Evolutionary conservation across 2,329 filamentous ascomycete genomes (phyloP).

Genomic region (Periconia sp.): DNA sequence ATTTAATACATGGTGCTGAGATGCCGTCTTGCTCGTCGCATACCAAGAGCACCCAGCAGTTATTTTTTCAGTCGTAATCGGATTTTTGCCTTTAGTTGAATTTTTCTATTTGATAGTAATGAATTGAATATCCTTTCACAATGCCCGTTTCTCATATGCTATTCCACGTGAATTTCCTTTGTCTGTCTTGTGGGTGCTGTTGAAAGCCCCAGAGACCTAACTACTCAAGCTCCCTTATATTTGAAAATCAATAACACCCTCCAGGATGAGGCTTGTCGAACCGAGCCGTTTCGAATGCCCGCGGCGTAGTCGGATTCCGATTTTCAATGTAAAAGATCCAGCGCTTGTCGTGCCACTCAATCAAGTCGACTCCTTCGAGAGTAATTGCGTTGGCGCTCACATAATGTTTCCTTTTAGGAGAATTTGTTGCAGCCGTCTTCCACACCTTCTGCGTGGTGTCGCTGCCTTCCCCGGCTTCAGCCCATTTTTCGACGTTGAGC

Average conservation of each 20-base stretch:
- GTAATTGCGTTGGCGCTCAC: constrained; percentile 39
- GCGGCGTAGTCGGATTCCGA: constrained; percentile 5
- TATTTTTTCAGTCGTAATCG: neutral
- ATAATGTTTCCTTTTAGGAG: constrained; percentile 25
- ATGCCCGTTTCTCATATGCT: neutral
- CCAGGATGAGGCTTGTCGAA: constrained; percentile 6
- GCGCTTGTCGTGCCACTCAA: constrained; percentile 36
- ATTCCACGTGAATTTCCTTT: neutral
- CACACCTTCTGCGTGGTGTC: constrained; percentile 24
- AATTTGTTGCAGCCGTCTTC: constrained; percentile 15
- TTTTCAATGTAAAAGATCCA: constrained; percentile 36
- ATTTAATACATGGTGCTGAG: neutral
- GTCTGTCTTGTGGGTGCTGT: neutral
- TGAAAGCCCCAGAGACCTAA: neutral
- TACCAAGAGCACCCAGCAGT: no score
- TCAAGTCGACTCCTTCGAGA: constrained; percentile 32
- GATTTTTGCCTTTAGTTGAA: neutral
- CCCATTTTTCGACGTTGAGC: constrained; percentile 25
- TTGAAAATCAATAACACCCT: constrained; percentile 2
- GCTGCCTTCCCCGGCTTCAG: constrained; percentile 8
- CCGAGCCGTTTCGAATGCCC: neutral
- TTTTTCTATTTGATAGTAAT: neutral
- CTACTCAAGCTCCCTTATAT: neutral
- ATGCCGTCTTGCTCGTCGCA: neutral
- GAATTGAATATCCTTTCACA: neutral